phyloP scores from a whole-genome alignment of 225 moss, liverwort and hornwort genomes.

The Anthoceros angustus region DNA sequence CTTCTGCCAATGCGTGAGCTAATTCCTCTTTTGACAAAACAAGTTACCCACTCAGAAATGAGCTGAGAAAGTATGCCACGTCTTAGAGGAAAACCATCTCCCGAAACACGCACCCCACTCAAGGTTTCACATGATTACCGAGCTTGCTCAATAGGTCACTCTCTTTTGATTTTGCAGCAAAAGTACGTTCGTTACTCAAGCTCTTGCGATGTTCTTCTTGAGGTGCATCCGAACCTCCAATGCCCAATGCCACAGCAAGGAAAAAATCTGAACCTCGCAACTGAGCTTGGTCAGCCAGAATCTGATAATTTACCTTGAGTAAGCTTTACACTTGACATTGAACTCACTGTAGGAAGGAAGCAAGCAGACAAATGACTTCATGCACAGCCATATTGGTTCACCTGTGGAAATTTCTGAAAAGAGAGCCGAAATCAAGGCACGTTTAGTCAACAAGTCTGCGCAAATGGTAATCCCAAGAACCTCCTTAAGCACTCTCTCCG shows the following conservation, averaged over 20 bases:
- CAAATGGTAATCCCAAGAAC: conserved; percentile 23
- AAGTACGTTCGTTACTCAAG: conserved; percentile 37
- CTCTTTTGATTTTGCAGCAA: conserved; percentile 21
- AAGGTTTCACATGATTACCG: conserved; percentile 10
- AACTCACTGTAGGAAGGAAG: not conserved
- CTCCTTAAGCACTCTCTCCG: conserved; percentile 25
- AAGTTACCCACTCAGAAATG: no score
- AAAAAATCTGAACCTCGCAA: conserved; percentile 21
- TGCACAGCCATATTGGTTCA: not conserved
- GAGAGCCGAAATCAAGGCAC: conserved; percentile 22
- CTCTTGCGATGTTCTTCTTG: conserved; percentile 29
- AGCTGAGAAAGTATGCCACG: no score
- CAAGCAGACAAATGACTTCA: not conserved
- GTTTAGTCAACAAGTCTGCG: conserved; percentile 28
- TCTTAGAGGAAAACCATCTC: not conserved
- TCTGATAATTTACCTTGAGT: no score
- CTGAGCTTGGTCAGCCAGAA: not conserved
- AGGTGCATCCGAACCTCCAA: conserved; percentile 31
- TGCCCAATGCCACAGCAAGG: conserved; percentile 26
- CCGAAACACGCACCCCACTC: not conserved
- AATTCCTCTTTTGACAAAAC: conserved; percentile 16
- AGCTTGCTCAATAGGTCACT: conserved; percentile 21
- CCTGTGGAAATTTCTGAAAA: conserved; percentile 34
- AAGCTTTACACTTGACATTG: not conserved
- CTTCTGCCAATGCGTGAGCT: conserved; percentile 20